Percentiles rank a stretch among this genome's conserved stretches.
Evolutionary conservation across 768 basidiomycete genomes (phyloP).

Genomic region (Tulasnella sp.): DNA sequence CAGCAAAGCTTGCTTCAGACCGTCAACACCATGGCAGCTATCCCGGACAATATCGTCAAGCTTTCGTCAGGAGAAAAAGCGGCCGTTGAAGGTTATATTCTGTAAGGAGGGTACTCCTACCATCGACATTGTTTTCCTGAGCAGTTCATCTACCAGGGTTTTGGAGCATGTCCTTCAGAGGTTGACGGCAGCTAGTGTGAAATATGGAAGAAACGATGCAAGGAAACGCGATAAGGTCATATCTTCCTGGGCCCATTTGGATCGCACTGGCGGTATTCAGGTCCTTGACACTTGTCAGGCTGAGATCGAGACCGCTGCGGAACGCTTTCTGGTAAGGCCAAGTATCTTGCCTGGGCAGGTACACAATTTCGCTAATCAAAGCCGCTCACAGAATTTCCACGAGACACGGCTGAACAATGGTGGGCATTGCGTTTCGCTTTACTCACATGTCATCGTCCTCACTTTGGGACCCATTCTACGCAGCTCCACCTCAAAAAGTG

Average conservation of each 20-base stretch:
- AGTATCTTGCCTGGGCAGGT: neutral
- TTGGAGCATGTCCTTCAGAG: neutral
- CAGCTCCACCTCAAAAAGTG: neutral
- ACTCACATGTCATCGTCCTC: too few species aligned
- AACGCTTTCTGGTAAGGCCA: neutral
- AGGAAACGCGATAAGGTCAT: neutral
- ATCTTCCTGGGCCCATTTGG: neutral
- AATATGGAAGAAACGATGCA: neutral
- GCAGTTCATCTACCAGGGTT: neutral
- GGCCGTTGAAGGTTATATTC: neutral
- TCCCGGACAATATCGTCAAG: neutral
- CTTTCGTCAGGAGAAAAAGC: neutral
- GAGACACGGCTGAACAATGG: too few species aligned
- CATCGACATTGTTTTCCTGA: neutral
- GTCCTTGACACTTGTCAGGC: neutral
- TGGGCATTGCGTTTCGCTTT: too few species aligned
- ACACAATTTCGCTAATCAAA: neutral
- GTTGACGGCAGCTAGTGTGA: too few species aligned
- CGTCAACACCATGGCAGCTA: neutral
- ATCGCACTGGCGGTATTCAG: neutral
- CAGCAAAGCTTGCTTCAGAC: neutral
- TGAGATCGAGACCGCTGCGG: neutral
- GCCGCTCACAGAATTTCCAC: neutral
- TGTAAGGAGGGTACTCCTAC: neutral
- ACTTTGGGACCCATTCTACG: neutral